Conservation (phyloP, 176 grass and related monocot species). For the Zea mays region Zm-B73-REFERENCE-NAM-5.0 NC_050105.1:144586501-144587000, state of each 20-base stretch:
- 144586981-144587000: conserved; percentile 45
- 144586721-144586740: background rate
- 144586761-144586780: background rate
- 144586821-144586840: background rate
- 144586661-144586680: background rate
- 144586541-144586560: background rate
- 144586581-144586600: conserved; percentile 1
- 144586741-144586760: conserved; percentile 9
- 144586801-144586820: background rate
- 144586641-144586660: background rate
- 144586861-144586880: background rate
- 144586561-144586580: background rate
- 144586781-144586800: background rate
- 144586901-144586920: conserved; percentile 26
- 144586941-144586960: conserved; percentile 45
- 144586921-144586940: conserved; percentile 44
- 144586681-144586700: conserved; percentile 21
- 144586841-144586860: background rate
- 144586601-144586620: conserved; percentile 9
- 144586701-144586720: background rate
- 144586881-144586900: conserved; percentile 12
- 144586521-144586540: background rate
- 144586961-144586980: conserved; percentile 43
- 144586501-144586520: background rate
- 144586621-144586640: background rate